A percentile compares a stretch with the other conserved stretches of the same genome.
phyloP scores from a whole-genome alignment of 176 grass and related monocot species.

The Hordeum marinum region DNA sequence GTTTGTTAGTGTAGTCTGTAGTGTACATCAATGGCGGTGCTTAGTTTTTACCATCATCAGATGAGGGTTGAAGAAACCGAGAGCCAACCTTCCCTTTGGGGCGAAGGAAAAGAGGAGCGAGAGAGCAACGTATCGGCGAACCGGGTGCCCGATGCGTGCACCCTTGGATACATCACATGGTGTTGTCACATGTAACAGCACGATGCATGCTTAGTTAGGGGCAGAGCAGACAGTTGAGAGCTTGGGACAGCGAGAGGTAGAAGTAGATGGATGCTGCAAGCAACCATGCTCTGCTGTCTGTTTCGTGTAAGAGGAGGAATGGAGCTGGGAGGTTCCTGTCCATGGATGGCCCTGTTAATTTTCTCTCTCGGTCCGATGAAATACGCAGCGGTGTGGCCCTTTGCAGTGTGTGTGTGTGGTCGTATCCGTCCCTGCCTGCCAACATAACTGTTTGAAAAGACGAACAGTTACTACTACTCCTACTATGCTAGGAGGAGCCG shows the following conservation, averaged over 20 bases:
- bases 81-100: not conserved
- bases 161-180: slow-evolving; percentile 25
- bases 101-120: not conserved
- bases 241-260: slow-evolving; percentile 22
- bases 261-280: not conserved
- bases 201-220: not conserved
- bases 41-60: not conserved
- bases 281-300: not conserved
- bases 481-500: not conserved
- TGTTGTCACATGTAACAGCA: slow-evolving; percentile 35
- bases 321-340: too few relatives aligned
- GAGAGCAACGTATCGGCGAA: not conserved
- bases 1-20: not conserved
- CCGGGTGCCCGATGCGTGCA: slow-evolving; percentile 32
- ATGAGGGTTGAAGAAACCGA: not conserved
- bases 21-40: not conserved
- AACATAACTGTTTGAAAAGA: not conserved
- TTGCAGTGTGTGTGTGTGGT: not conserved
- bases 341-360: not conserved
- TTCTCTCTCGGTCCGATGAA: not conserved
- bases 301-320: too few relatives aligned
- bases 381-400: not conserved
- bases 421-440: not conserved
- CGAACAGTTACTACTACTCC: not conserved
- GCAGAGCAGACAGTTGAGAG: not conserved